Percentiles rank a stretch among this genome's conserved stretches.
Conservation (phyloP, 164 flowering plant genomes). For the Umbellularia californica region DNA sequence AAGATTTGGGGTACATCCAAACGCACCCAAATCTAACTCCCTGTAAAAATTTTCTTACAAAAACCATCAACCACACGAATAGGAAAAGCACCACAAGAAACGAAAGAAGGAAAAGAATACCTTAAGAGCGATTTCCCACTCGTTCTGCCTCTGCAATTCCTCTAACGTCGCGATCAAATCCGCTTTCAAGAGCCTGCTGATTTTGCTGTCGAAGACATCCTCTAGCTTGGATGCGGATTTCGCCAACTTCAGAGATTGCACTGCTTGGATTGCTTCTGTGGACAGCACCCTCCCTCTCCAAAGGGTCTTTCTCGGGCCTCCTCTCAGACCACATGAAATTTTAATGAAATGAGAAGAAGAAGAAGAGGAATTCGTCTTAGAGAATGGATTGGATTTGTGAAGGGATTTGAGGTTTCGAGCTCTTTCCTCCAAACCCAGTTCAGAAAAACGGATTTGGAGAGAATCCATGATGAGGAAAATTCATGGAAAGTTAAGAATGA, state of each 20-base stretch:
- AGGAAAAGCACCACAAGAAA: background rate
- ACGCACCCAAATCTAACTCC: background rate
- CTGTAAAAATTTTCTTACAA: background rate
- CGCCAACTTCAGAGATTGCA: constrained; percentile 67
- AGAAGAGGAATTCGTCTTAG: background rate
- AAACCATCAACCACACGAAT: background rate
- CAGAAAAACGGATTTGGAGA: constrained; percentile 9
- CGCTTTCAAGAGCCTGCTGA: constrained; percentile 60
- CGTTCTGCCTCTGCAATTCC: constrained; percentile 73
- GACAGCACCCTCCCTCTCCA: constrained; percentile 68
- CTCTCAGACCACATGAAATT: constrained; percentile 44
- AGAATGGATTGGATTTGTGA: background rate
- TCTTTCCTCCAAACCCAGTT: constrained; percentile 2
- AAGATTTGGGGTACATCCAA: background rate
- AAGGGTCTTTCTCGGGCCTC: constrained; percentile 41
- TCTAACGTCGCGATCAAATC: constrained; percentile 55
- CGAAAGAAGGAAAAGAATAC: constrained; percentile 18
- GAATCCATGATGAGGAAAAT: background rate
- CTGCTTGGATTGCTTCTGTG: constrained; percentile 72
- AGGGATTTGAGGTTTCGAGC: background rate
- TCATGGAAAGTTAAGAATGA: background rate
- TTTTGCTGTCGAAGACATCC: constrained; percentile 34
- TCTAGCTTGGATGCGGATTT: constrained; percentile 43
- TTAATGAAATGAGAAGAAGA: background rate
- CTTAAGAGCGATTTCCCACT: constrained; percentile 57